A percentile compares a stretch with the other conserved stretches of the same genome.
phyloP scores from a whole-genome alignment of 345 rosid species.

The Citrus medica region DNA sequence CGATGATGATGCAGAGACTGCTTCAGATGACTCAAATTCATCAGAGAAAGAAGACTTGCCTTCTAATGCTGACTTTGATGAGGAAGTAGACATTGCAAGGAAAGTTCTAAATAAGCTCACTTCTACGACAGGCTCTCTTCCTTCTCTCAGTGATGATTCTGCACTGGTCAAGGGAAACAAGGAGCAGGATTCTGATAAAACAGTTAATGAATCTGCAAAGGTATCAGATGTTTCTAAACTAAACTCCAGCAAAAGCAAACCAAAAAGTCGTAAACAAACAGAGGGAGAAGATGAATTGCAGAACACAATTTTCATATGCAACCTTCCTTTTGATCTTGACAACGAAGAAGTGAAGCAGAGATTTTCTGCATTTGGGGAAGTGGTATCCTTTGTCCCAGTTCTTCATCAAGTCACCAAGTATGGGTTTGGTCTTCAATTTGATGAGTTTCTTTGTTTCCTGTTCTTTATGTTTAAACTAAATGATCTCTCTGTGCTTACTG shows the following conservation, averaged over 20 bases:
- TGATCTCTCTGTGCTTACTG: conserved; percentile 22
- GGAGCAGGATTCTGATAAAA: conserved; percentile 27
- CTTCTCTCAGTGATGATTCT: conserved; percentile 36
- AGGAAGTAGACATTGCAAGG: conserved; percentile 73
- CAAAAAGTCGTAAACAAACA: conserved; percentile 26
- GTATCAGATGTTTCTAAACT: conserved; percentile 31
- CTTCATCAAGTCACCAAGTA: conserved; percentile 90
- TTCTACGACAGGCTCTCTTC: conserved; percentile 35
- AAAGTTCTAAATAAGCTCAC: conserved; percentile 65
- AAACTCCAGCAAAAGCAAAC: conserved; percentile 35
- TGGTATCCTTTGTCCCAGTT: conserved; percentile 69
- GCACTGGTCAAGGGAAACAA: conserved; percentile 18
- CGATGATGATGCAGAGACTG: conserved; percentile 31
- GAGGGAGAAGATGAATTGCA: conserved; percentile 59
- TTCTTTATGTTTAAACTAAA: not conserved
- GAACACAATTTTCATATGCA: conserved; percentile 73
- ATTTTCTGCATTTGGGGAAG: conserved; percentile 72
- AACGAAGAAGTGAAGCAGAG: conserved; percentile 71
- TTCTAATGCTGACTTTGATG: conserved; percentile 53
- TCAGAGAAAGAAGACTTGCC: conserved; percentile 32
- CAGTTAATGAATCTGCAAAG: conserved; percentile 19
- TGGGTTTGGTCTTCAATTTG: conserved; percentile 5
- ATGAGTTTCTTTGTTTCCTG: not conserved
- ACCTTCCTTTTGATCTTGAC: conserved; percentile 77
- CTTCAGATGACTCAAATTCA: conserved; percentile 28